phyloP scores from a whole-genome alignment of 148 eudicot genomes.

The Silene uniflora region DNA sequence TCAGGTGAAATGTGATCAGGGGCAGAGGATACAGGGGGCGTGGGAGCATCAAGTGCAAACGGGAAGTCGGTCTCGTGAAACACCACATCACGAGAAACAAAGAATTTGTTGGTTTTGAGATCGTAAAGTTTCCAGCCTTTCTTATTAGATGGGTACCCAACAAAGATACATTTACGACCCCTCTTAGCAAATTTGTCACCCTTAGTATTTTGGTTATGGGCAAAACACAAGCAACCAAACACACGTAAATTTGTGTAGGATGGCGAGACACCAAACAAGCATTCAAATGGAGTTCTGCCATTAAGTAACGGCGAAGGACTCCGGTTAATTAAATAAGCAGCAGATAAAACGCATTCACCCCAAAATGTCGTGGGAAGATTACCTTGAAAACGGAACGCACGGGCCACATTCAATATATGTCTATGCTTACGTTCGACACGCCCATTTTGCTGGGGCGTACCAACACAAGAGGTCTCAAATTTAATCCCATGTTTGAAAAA shows the following conservation, averaged over 20 bases:
- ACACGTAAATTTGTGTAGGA: not conserved
- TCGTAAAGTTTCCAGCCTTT: too few relatives aligned
- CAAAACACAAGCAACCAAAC: conserved; percentile 16
- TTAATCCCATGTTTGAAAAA: not conserved
- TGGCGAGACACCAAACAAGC: not conserved
- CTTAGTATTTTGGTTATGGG: not conserved
- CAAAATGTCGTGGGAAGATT: too few relatives aligned
- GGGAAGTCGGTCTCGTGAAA: not conserved
- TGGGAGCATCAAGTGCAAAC: too few relatives aligned
- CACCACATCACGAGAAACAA: not conserved
- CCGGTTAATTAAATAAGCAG: not conserved
- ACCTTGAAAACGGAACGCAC: too few relatives aligned
- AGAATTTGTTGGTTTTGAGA: too few relatives aligned
- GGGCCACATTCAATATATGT: too few relatives aligned
- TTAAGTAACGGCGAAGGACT: not conserved
- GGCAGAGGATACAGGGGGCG: too few relatives aligned
- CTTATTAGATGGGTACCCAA: too few relatives aligned
- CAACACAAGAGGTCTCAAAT: conserved; percentile 6
- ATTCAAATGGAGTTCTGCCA: not conserved
- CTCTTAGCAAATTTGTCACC: conserved; percentile 5
- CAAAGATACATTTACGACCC: too few relatives aligned
- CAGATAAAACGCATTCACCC: too few relatives aligned
- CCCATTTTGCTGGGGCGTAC: not conserved
- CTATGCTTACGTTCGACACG: too few relatives aligned
- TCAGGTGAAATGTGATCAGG: too few relatives aligned